Evolutionary conservation across 805 yeast genomes (phyloP), one percentile per base, ranked within the genome.

Genomic region (Metschnikowia drakensbergensis): DNA sequence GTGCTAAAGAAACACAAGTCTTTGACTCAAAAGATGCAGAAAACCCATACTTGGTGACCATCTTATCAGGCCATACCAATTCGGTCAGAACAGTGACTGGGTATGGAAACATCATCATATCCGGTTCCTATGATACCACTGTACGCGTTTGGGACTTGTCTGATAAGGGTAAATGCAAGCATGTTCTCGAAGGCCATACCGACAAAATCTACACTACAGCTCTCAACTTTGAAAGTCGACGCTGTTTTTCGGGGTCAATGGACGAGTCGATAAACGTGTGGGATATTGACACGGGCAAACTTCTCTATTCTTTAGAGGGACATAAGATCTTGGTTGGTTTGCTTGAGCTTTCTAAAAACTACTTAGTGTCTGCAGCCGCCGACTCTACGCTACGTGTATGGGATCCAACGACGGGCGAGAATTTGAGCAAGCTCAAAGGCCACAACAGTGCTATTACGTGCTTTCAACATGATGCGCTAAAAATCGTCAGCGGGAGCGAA

Each of bases 361-460:
- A 81, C 42, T 72, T 94, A 9, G 96, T 92, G 1, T 86, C 96
- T 39, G 99, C 97, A 0, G 98, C 97, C 2, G 98, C 98, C 0
- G 99, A 94, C 65, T 81, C 94, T 3, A 84, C 97, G 0, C 74
- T 94, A 37, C 77, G 97, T 45, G 84, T 92, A 1, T 94, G 99
- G 99, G 86, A 94, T 61, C 94, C 97, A 1, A 80, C 80, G 27
- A 79, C 83, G 6, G 90, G 88, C 28, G 76, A 77, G 22, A 80
- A 87, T 37, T 71, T 74, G 44, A 80, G 81, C 60, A 80, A 86
- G 42, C 77, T 90, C 50, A 84, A 86, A 56, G 96, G 96, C 30
- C 92, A 90, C 65, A 79, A 83, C 27, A 80, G 83, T 10, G 96
- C 98, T 0, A 91, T 94, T 42, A 90, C 98, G 0, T 92, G 98